Evolutionary conservation across 352 stramenopile genomes (phyloP).

Genomic region (Discostella stelligera): DNA sequence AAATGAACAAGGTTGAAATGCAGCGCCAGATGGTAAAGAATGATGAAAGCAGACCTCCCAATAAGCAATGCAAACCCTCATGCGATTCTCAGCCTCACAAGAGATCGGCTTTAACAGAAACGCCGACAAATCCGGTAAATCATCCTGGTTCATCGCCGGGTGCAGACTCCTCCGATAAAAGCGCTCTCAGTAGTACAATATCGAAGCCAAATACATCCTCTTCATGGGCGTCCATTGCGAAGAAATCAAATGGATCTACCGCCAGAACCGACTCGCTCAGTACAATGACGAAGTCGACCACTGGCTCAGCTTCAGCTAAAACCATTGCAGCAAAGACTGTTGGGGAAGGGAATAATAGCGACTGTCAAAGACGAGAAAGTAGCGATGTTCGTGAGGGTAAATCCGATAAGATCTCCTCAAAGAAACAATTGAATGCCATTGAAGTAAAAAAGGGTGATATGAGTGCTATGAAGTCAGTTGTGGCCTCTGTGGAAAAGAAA

Average conservation of each 20-base stretch:
- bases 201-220: conserved; percentile 41
- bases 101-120: not conserved
- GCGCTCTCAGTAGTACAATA: conserved; percentile 12
- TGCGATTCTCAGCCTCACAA: not conserved
- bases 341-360: conserved; percentile 6
- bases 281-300: conserved; percentile 35
- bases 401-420: conserved; percentile 4
- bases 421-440: conserved; percentile 12
- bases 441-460: conserved; percentile 13
- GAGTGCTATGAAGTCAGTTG: conserved; percentile 1
- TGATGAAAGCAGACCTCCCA: not conserved
- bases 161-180: conserved; percentile 19
- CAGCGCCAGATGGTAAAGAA: conserved; percentile 39
- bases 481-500: conserved; percentile 25
- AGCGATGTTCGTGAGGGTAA: conserved; percentile 12
- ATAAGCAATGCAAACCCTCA: not conserved
- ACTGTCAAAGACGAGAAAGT: conserved; percentile 15
- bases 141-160: not conserved
- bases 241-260: conserved; percentile 56
- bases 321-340: conserved; percentile 9
- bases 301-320: conserved; percentile 15
- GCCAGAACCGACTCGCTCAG: conserved; percentile 41
- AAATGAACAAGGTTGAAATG: conserved; percentile 72
- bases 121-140: not conserved
- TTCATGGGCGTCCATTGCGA: conserved; percentile 72